Conservation (phyloP, 2,329 filamentous ascomycete species). For the Immersiporthe knoxdaviesiana region DNA sequence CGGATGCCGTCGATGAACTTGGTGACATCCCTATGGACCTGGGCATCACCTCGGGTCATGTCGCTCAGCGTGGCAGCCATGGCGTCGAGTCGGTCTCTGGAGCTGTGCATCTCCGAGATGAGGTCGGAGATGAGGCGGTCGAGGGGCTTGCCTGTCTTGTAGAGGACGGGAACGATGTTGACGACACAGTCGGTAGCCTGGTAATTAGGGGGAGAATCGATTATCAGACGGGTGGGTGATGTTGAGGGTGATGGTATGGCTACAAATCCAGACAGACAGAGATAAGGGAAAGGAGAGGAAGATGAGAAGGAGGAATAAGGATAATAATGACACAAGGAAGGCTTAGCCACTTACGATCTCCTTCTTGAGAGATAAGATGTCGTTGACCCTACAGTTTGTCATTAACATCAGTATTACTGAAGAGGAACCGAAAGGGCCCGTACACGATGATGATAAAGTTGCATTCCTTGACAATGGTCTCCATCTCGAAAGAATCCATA, state of each 20-base stretch:
- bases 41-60: slow-evolving; percentile 26
- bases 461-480: slow-evolving; percentile 27
- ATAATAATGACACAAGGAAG: too few relatives aligned
- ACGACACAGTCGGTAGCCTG: slow-evolving; percentile 32
- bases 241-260: too few relatives aligned
- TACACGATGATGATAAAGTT: slow-evolving; percentile 33
- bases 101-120: slow-evolving; percentile 24
- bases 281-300: too few relatives aligned
- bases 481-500: slow-evolving; percentile 32
- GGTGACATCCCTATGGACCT: slow-evolving; percentile 27
- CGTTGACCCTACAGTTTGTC: slow-evolving; percentile 27
- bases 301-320: not conserved
- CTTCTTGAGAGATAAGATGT: slow-evolving; percentile 34
- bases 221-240: not conserved
- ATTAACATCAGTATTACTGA: not conserved
- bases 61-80: slow-evolving; percentile 18
- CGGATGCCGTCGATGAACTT: slow-evolving; percentile 39
- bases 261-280: too few relatives aligned
- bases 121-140: slow-evolving; percentile 18
- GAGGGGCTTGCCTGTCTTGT: slow-evolving; percentile 23
- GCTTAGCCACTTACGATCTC: slow-evolving; percentile 30
- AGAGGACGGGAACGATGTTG: slow-evolving; percentile 31
- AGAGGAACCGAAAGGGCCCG: not conserved
- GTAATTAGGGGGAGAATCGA: too few relatives aligned
- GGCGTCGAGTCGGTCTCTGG: slow-evolving; percentile 27